Evolutionary conservation across 768 basidiomycete genomes (phyloP).

Genomic region (Polyporus arcularius): DNA sequence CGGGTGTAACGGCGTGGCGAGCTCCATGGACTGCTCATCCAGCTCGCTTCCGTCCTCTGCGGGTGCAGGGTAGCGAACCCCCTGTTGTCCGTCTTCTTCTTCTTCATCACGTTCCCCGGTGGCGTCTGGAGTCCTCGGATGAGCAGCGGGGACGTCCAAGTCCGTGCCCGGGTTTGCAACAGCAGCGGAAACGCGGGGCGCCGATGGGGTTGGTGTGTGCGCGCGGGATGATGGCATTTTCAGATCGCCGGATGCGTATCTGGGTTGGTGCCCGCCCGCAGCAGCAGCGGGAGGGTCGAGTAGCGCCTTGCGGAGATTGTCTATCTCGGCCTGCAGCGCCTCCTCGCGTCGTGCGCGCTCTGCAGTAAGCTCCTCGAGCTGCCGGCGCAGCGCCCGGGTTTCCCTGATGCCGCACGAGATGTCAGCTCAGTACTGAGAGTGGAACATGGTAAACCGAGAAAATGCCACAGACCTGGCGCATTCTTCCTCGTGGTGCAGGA

Average conservation of each 20-base stretch:
- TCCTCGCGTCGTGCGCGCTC: conserved; percentile 5
- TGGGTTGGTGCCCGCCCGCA: neutral
- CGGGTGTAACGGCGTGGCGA: conserved; percentile 21
- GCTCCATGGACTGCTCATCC: conserved; percentile 23
- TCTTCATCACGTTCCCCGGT: neutral
- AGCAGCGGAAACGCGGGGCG: conserved; percentile 6
- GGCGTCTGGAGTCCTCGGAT: too few species aligned
- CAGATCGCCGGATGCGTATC: neutral
- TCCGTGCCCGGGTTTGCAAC: neutral
- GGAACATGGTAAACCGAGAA: neutral
- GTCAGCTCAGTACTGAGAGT: neutral
- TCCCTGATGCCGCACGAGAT: conserved; percentile 3
- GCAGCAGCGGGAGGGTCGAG: neutral
- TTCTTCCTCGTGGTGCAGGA: neutral
- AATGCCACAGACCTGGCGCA: conserved; percentile 1
- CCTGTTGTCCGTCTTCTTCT: neutral
- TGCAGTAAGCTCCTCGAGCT: neutral
- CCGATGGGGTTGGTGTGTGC: neutral
- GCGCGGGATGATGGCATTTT: neutral
- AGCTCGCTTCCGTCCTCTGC: conserved; percentile 7
- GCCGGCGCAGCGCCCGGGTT: conserved; percentile 4
- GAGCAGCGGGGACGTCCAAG: neutral
- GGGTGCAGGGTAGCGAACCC: neutral
- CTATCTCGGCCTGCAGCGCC: conserved; percentile 13
- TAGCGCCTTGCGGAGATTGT: neutral